These are phyloP conservation scores for Nothopassalora personata DNA, from an alignment of 2,329 filamentous ascomycete genomes.

Conservation along the genomic window DNA sequence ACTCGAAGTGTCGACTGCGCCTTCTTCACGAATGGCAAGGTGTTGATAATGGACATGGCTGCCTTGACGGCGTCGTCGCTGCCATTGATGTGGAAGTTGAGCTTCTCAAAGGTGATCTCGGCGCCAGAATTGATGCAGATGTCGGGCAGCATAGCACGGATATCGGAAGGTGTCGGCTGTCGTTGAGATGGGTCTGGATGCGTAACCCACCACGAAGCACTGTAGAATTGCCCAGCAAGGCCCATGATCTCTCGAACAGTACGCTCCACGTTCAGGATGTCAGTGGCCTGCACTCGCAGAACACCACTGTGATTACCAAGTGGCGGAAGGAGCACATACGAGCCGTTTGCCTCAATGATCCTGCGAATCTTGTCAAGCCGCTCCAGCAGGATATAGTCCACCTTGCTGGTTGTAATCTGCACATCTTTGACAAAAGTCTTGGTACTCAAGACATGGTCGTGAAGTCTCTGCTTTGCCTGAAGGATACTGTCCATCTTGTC, in stretches of 20 bases:
- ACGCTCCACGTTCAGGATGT: conserved; percentile 89
- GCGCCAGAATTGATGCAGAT: conserved; percentile 96
- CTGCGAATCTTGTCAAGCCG: conserved; percentile 95
- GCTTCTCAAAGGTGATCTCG: conserved; percentile 89
- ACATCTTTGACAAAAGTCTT: conserved; percentile 83
- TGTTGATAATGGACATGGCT: conserved; percentile 88
- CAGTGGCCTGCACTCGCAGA: conserved; percentile 85
- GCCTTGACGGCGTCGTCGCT: conserved; percentile 95
- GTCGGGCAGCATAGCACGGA: conserved; percentile 85
- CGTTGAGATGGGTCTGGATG: conserved; percentile 63
- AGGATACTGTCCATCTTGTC: conserved; percentile 79
- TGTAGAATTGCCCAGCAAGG: conserved; percentile 94
- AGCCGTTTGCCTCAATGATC: conserved; percentile 94
- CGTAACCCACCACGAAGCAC: conserved; percentile 90
- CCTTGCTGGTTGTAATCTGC: conserved; percentile 81
- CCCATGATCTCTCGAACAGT: conserved; percentile 95
- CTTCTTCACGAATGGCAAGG: conserved; percentile 81
- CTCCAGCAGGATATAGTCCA: conserved; percentile 86
- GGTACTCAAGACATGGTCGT: conserved; percentile 73
- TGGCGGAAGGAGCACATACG: conserved; percentile 86
- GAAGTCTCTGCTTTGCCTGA: conserved; percentile 83
- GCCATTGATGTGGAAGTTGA: conserved; percentile 88
- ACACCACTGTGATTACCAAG: conserved; percentile 78
- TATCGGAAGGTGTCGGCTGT: conserved; percentile 60
- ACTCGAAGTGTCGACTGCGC: conserved; percentile 90